A percentile compares a stretch with the other conserved stretches of the same genome.
Evolutionary conservation across 768 basidiomycete genomes (phyloP).

Genomic region (Wakefieldia striispora): DNA sequence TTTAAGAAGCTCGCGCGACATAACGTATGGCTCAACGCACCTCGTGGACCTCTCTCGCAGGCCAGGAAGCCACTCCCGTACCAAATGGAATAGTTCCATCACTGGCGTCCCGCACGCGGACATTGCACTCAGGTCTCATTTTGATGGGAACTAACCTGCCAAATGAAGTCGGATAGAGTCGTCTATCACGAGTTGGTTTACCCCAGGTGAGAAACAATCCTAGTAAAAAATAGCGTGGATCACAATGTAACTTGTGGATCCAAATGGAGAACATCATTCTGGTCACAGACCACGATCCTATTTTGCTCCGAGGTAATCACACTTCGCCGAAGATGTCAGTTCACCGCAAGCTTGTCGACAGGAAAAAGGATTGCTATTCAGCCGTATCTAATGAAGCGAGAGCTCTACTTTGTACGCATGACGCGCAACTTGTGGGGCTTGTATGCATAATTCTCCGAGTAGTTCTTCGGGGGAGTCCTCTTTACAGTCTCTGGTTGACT

Average conservation of each 20-base stretch:
- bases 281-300: no score
- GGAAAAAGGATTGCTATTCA: not conserved
- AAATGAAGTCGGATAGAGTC: no score
- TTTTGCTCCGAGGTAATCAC: no score
- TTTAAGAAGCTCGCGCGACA: not conserved
- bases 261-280: no score
- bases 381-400: constrained; percentile 3
- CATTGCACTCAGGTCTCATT: no score
- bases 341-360: not conserved
- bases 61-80: not conserved
- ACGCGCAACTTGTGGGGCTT: constrained; percentile 76
- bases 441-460: constrained; percentile 90
- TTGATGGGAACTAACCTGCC: no score
- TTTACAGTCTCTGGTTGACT: constrained; percentile 61
- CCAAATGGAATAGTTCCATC: no score
- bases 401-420: constrained; percentile 82
- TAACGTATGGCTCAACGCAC: not conserved
- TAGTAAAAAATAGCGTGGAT: no score
- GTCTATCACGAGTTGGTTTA: no score
- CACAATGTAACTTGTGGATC: not conserved
- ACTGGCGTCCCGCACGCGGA: no score
- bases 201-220: no score
- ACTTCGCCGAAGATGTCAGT: no score
- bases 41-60: not conserved
- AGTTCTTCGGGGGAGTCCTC: constrained; percentile 82